A percentile compares a stretch with the other conserved stretches of the same genome.
phyloP scores from a whole-genome alignment of 2,329 filamentous ascomycete species.

The Microcera coccophila region DNA sequence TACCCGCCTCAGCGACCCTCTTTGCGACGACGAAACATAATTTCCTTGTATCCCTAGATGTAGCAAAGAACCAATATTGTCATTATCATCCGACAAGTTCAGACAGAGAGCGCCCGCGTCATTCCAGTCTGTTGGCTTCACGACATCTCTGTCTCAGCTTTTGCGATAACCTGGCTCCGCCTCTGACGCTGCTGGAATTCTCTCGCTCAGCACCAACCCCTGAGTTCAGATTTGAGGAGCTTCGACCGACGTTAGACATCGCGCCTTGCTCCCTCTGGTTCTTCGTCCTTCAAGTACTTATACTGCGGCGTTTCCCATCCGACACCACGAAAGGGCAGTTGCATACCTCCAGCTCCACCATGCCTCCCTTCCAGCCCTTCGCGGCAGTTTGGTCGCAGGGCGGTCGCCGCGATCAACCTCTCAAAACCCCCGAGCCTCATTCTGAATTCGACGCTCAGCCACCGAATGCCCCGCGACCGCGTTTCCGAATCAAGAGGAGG shows the following conservation, averaged over 20 bases:
- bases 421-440: slow-evolving; percentile 52
- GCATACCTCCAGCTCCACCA: slow-evolving; percentile 29
- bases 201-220: slow-evolving; percentile 7
- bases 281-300: slow-evolving; percentile 12
- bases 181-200: slow-evolving; percentile 6
- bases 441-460: slow-evolving; percentile 34
- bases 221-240: slow-evolving; percentile 6
- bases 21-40: slow-evolving; percentile 1
- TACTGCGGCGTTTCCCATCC: slow-evolving; percentile 9
- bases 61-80: no score
- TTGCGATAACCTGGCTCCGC: slow-evolving; percentile 2
- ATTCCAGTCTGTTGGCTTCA: not conserved
- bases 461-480: slow-evolving; percentile 50
- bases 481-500: slow-evolving; percentile 54
- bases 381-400: slow-evolving; percentile 43
- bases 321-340: slow-evolving; percentile 14
- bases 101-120: no score
- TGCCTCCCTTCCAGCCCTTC: slow-evolving; percentile 46
- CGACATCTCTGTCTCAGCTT: no score
- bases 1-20: slow-evolving; percentile 6
- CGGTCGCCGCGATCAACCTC: slow-evolving; percentile 38
- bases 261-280: not conserved
- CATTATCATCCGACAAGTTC: no score
- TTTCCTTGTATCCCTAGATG: slow-evolving; percentile 12
- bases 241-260: slow-evolving; percentile 20